phyloP scores from a whole-genome alignment of 306 rosid species.

The Astragalus membranaceus region DNA sequence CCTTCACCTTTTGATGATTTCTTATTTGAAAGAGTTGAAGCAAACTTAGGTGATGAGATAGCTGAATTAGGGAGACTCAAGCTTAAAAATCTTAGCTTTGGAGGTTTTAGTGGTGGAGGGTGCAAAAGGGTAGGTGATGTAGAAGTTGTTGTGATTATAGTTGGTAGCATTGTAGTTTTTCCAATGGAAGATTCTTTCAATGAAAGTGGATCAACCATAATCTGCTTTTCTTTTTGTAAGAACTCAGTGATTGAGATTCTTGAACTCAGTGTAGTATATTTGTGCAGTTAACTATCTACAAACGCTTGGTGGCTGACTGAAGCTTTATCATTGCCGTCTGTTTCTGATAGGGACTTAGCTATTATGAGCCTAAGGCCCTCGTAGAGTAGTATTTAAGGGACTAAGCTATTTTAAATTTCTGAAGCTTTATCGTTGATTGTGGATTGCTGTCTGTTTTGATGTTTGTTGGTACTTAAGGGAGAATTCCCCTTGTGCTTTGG shows the following conservation, averaged over 20 bases:
- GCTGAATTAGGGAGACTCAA: conserved; percentile 70
- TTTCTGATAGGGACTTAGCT: no score
- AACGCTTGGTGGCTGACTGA: no score
- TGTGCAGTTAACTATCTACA: no score
- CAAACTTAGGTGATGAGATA: conserved; percentile 45
- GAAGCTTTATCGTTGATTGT: no score
- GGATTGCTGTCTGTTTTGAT: no score
- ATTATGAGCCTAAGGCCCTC: no score
- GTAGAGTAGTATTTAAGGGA: no score
- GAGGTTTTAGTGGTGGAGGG: conserved; percentile 53
- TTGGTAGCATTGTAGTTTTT: conserved; percentile 19
- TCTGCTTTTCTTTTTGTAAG: conserved; percentile 60
- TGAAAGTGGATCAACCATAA: conserved; percentile 72
- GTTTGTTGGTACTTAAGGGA: no score
- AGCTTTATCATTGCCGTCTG: no score
- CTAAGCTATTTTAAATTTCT: no score
- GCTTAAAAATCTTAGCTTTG: conserved; percentile 60
- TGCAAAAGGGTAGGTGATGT: conserved; percentile 19
- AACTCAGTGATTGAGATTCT: conserved; percentile 22
- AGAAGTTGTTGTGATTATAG: conserved; percentile 27
- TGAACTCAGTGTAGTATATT: no score
- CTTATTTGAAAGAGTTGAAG: conserved; percentile 27
- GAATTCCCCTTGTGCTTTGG: no score
- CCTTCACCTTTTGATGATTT: conserved; percentile 24
- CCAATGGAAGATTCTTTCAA: conserved; percentile 27